Percentiles rank a stretch among this genome's conserved stretches.
Evolutionary conservation across 2,329 filamentous ascomycete species (phyloP).

Genomic region (Talaromyces sp.): DNA sequence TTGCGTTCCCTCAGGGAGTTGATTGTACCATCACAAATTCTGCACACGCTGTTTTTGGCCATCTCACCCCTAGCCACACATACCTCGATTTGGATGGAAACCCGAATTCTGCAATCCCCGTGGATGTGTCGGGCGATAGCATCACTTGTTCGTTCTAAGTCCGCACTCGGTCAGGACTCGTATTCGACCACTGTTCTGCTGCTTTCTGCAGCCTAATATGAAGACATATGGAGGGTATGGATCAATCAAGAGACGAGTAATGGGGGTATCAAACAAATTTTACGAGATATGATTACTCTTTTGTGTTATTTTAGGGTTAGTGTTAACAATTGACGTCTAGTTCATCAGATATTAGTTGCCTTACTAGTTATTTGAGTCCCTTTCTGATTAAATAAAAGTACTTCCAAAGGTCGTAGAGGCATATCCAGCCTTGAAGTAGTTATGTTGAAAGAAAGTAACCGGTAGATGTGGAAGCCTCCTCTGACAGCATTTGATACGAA

Average conservation of each 20-base stretch:
- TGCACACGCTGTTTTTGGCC: neutral
- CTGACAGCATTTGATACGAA: no score
- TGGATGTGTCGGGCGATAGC: constrained; percentile 4
- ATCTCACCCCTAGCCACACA: neutral
- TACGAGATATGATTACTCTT: neutral
- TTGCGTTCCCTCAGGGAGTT: constrained; percentile 7
- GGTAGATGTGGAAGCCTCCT: no score
- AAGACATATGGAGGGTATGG: no score
- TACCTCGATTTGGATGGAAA: constrained; percentile 10
- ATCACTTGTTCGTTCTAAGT: constrained; percentile 6
- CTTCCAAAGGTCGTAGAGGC: neutral
- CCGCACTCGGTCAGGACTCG: neutral
- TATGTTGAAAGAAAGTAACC: no score
- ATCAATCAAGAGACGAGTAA: no score
- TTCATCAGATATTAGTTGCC: no score
- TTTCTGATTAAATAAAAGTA: no score
- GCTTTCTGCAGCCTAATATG: no score
- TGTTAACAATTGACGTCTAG: neutral
- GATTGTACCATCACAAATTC: neutral
- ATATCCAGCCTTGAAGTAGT: no score
- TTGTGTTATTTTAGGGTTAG: neutral
- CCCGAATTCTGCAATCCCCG: neutral
- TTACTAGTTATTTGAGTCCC: no score
- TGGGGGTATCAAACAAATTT: neutral
- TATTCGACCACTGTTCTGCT: no score